These are phyloP conservation scores for Rhodotorula diobovata DNA, from an alignment of 768 basidiomycete species.

Conservation along the genomic window DNA sequence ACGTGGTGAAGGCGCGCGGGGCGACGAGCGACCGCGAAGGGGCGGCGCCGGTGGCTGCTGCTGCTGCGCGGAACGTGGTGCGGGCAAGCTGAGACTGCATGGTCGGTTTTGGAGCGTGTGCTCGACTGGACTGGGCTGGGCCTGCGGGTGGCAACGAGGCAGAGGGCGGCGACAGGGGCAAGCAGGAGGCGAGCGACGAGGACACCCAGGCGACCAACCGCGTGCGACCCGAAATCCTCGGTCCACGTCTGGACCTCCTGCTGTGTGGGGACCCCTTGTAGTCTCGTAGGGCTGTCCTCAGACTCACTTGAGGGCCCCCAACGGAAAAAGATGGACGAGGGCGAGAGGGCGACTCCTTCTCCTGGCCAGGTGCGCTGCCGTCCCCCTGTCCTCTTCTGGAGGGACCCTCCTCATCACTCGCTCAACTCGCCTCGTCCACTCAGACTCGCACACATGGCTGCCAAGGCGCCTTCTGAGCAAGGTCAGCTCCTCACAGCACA, in stretches of 20 bases:
- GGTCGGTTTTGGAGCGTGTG: too few relatives aligned
- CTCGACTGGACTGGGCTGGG: background rate
- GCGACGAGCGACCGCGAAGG: background rate
- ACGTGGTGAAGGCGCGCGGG: conserved; percentile 1
- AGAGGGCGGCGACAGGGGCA: too few relatives aligned
- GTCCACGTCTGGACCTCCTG: too few relatives aligned
- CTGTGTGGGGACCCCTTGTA: too few relatives aligned
- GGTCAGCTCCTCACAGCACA: background rate
- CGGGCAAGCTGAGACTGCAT: background rate
- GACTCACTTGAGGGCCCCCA: too few relatives aligned
- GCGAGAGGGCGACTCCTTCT: too few relatives aligned
- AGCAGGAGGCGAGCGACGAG: too few relatives aligned
- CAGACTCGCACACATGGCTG: background rate
- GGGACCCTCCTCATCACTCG: background rate
- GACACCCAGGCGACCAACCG: too few relatives aligned
- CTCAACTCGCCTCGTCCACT: background rate
- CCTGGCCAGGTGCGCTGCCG: too few relatives aligned
- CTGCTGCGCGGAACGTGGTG: background rate
- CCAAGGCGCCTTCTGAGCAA: conserved; percentile 1
- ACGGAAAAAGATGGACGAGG: too few relatives aligned
- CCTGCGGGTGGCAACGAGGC: background rate
- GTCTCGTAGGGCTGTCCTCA: too few relatives aligned
- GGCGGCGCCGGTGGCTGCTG: background rate
- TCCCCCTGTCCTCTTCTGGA: background rate
- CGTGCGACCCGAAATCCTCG: too few relatives aligned